Percentiles rank a stretch among this genome's conserved stretches.
These are phyloP conservation scores for Breviolum minutum DNA, from an alignment of 73 alveolate genomes.

Conservation along the genomic window DNA sequence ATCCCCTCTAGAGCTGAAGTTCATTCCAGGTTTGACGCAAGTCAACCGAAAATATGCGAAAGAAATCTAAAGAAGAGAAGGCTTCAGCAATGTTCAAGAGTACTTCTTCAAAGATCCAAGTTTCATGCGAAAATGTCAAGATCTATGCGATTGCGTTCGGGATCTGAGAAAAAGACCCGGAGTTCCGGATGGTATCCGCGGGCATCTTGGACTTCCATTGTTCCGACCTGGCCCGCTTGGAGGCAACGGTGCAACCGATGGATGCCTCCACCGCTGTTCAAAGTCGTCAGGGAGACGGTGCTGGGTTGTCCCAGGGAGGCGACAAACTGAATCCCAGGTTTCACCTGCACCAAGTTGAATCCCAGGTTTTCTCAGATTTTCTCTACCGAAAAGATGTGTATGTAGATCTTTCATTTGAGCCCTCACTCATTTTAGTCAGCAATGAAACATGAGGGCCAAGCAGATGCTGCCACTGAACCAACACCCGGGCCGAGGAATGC, in stretches of 20 bases:
- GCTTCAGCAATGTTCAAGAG: too few relatives aligned
- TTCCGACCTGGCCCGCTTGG: constrained; percentile 62
- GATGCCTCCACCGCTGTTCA: not conserved
- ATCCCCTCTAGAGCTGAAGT: too few relatives aligned
- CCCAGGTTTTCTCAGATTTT: not conserved
- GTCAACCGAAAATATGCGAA: too few relatives aligned
- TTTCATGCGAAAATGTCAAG: not conserved
- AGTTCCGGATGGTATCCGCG: constrained; percentile 60
- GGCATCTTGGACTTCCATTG: constrained; percentile 54
- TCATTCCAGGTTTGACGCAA: too few relatives aligned
- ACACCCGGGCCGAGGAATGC: constrained; percentile 87
- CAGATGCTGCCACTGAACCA: constrained; percentile 60
- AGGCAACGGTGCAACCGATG: not conserved
- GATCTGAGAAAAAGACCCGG: not conserved
- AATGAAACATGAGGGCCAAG: not conserved
- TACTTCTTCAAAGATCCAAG: too few relatives aligned
- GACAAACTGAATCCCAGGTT: constrained; percentile 74
- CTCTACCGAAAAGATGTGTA: too few relatives aligned
- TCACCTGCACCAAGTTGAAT: not conserved
- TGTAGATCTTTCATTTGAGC: too few relatives aligned
- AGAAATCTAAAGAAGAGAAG: too few relatives aligned
- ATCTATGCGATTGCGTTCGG: not conserved
- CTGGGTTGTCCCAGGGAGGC: constrained; percentile 89
- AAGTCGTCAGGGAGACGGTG: constrained; percentile 9
- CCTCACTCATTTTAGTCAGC: too few relatives aligned